A percentile compares a stretch with the other conserved stretches of the same genome.
Evolutionary conservation across 768 basidiomycete genomes (phyloP).

Genomic region (Chalciporus sphaerocephalus): DNA sequence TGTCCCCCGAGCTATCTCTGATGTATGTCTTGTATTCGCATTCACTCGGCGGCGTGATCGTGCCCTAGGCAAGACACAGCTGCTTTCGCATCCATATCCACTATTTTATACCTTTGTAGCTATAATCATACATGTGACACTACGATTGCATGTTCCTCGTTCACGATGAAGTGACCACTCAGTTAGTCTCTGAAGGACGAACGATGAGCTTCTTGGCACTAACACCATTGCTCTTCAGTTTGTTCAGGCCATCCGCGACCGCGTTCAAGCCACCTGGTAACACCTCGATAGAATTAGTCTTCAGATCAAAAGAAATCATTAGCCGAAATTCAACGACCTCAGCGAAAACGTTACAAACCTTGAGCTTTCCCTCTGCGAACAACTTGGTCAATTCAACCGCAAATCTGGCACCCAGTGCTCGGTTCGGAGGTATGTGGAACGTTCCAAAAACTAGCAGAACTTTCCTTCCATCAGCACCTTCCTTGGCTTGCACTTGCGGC

Average conservation of each 20-base stretch:
- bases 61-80: neutral
- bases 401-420: slow-evolving; percentile 10
- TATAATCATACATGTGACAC: neutral
- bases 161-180: slow-evolving; percentile 22
- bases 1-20: neutral
- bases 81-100: neutral
- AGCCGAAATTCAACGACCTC: too few relatives aligned
- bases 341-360: slow-evolving; percentile 9
- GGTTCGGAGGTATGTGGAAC: slow-evolving; percentile 1
- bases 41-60: neutral
- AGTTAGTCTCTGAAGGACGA: slow-evolving; percentile 26
- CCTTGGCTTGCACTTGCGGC: neutral
- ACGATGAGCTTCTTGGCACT: slow-evolving; percentile 40
- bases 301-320: neutral
- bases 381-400: slow-evolving; percentile 7
- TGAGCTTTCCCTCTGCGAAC: slow-evolving; percentile 14
- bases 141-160: neutral
- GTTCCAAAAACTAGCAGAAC: slow-evolving; percentile 1
- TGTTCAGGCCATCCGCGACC: slow-evolving; percentile 29
- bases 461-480: slow-evolving; percentile 1
- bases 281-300: slow-evolving; percentile 38
- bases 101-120: slow-evolving; percentile 4
- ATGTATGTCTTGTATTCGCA: neutral
- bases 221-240: slow-evolving; percentile 26
- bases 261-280: slow-evolving; percentile 36